These are phyloP conservation scores for Raphanus raphanistrum DNA, from an alignment of 345 rosid genomes.

Conservation along the genomic window DNA sequence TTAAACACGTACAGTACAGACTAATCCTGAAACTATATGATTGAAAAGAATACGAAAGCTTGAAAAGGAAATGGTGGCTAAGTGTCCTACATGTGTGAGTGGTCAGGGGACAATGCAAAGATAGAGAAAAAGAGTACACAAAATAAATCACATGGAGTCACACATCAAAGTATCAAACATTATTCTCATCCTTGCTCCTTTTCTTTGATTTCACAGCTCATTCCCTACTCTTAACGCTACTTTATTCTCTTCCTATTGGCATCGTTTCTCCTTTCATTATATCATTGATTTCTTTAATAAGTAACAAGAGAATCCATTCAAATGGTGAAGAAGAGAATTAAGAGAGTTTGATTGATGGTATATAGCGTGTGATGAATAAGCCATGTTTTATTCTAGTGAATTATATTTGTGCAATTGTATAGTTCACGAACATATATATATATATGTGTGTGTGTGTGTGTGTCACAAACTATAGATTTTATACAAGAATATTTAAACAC, in stretches of 20 bases:
- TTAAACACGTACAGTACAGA: neutral
- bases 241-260: neutral
- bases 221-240: neutral
- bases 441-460: neutral
- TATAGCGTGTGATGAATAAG: too few relatives aligned
- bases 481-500: neutral
- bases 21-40: neutral
- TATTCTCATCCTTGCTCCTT: constrained; percentile 6
- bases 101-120: constrained; percentile 21
- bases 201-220: neutral
- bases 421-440: neutral
- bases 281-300: neutral
- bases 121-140: constrained; percentile 21
- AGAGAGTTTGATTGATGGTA: neutral
- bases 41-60: neutral
- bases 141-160: constrained; percentile 34
- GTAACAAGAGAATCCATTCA: neutral
- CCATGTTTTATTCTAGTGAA: too few relatives aligned
- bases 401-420: neutral
- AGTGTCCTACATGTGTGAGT: constrained; percentile 31
- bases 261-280: neutral
- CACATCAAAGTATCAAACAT: constrained; percentile 30
- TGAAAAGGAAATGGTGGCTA: neutral
- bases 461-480: neutral
- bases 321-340: neutral